Percentiles rank a stretch among this genome's conserved stretches.
Evolutionary conservation across 169 alveolate species (phyloP).

Genomic region (Plasmodium coatneyi): DNA sequence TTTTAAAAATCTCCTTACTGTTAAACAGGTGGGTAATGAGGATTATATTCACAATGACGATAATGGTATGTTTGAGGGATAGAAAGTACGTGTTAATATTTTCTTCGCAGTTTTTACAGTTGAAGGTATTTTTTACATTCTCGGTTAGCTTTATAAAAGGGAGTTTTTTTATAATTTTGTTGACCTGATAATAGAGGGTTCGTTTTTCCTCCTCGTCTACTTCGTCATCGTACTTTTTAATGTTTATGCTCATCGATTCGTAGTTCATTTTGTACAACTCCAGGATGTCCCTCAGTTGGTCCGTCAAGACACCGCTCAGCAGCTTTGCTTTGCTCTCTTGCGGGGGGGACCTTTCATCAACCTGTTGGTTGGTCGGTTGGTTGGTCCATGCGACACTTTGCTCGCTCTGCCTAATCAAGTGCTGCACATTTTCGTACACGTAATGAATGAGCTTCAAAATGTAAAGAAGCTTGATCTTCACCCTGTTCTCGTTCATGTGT

Average conservation of each 20-base stretch:
- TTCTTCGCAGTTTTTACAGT: constrained; percentile 68
- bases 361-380: background rate
- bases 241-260: constrained; percentile 67
- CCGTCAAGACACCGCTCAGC: constrained; percentile 32
- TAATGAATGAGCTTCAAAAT: constrained; percentile 60
- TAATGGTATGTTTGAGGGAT: constrained; percentile 49
- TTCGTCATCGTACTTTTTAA: constrained; percentile 53
- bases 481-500: constrained; percentile 52
- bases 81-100: constrained; percentile 64
- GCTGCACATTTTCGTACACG: constrained; percentile 58
- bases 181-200: constrained; percentile 23
- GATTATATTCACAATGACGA: constrained; percentile 54
- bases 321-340: background rate
- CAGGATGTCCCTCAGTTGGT: constrained; percentile 32
- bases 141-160: constrained; percentile 67
- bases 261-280: constrained; percentile 54
- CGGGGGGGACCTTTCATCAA: background rate
- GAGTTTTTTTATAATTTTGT: constrained; percentile 25
- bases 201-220: constrained; percentile 52
- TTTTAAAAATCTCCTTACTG: constrained; percentile 53
- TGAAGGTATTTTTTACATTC: constrained; percentile 47
- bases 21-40: constrained; percentile 62
- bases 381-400: background rate
- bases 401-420: constrained; percentile 4
- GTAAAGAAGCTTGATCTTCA: constrained; percentile 49